Evolutionary conservation across 345 rosid genomes (phyloP), one percentile per base, ranked within the genome.

Genomic region (Cardamine occulta): DNA sequence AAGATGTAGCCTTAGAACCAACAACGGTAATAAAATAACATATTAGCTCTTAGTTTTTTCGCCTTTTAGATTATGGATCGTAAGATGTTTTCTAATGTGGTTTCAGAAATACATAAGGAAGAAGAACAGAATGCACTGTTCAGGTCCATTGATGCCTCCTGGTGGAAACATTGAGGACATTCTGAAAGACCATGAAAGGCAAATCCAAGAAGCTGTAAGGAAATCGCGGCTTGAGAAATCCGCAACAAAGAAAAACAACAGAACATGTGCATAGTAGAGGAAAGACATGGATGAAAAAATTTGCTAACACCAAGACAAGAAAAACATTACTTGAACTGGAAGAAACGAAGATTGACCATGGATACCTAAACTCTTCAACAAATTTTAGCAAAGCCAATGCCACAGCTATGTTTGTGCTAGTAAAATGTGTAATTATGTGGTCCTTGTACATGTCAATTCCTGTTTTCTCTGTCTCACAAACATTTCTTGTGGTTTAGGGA

Each of bases 111-210:
- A 80, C 55, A 84, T 74, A 58, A 85, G 82, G 2, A 87, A 81
- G 86, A 92, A 89, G 80, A 92, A 77, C 80, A 91, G 88, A 81
- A 87, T 92, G 53, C 90, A 92, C 26, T 92, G 72, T 79, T 92
- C 98, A 0, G 99, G 99, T 73, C 99, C 99, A 15, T 66, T 95
- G 84, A 85, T 92, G 85, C 91, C 98, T 73, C 89, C 92, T 0
- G 98, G 97, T n/a, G 97, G 93, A 56, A 92, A 92, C 85, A 86
- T 90, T 4, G 97, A 95, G 8, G 99, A 92, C 35, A 74, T 90
- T 67, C 85, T 95, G 1, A 90, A 80, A 79, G 99, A 90, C 53
- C 99, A 95, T 40, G 99, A 92, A 80, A 90, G 91, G 73, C 96
- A 88, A 79, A 90, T 95, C 78, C 98, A 90, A 77, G 90, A 90